Evolutionary conservation across 371 early-diverging fungal species (phyloP).

Genomic region (Mucor velutinosus): DNA sequence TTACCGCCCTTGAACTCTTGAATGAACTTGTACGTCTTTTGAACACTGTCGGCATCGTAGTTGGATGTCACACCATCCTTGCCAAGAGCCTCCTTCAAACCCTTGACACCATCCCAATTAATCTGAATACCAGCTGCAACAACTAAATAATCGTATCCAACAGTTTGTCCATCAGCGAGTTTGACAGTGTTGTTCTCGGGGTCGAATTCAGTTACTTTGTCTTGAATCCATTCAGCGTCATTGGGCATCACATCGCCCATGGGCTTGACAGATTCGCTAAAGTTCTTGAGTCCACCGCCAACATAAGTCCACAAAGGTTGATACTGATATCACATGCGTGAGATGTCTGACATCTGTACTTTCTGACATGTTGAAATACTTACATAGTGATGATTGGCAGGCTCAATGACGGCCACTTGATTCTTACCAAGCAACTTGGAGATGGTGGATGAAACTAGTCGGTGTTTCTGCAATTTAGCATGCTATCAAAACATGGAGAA

Average conservation of each 20-base stretch:
- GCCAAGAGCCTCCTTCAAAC: conserved; percentile 75
- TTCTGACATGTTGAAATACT: conserved; percentile 12
- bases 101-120: conserved; percentile 80
- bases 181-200: conserved; percentile 72
- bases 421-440: conserved; percentile 65
- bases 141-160: conserved; percentile 86
- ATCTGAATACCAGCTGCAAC: conserved; percentile 87
- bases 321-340: conserved; percentile 49
- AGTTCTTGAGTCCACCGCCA: conserved; percentile 84
- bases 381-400: conserved; percentile 77
- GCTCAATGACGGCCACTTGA: conserved; percentile 82
- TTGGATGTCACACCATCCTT: conserved; percentile 85
- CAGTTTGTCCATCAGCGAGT: conserved; percentile 65
- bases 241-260: conserved; percentile 72
- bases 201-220: conserved; percentile 68
- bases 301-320: conserved; percentile 92
- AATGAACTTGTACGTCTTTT: conserved; percentile 76
- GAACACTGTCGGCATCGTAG: conserved; percentile 76
- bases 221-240: conserved; percentile 77
- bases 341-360: neutral
- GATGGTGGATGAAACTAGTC: conserved; percentile 62
- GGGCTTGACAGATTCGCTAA: conserved; percentile 69
- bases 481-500: neutral
- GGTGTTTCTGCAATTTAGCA: neutral
- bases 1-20: conserved; percentile 79